phyloP scores from a whole-genome alignment of 176 grass and related monocot genomes.

The Zea mays region DNA sequence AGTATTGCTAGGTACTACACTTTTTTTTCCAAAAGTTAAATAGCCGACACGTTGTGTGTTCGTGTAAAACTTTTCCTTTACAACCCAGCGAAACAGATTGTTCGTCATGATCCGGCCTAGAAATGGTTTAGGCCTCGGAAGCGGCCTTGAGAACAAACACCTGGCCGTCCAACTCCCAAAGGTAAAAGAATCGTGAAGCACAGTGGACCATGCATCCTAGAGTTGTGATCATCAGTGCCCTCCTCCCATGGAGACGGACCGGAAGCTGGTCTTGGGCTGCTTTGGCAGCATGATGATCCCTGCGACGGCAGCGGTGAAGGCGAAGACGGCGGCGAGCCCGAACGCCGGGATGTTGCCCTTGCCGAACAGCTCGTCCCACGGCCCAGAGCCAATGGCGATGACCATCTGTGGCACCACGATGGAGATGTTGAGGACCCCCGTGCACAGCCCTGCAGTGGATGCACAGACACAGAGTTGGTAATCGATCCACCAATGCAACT shows the following conservation, averaged over 20 bases:
- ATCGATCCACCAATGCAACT: too few species aligned
- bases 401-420: constrained; percentile 82
- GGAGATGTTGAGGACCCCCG: constrained; percentile 77
- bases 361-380: constrained; percentile 71
- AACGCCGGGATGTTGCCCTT: constrained; percentile 89
- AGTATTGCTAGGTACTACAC: too few species aligned
- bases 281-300: constrained; percentile 66
- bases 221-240: constrained; percentile 41
- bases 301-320: constrained; percentile 39
- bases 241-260: constrained; percentile 50
- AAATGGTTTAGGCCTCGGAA: too few species aligned
- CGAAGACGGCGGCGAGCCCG: constrained; percentile 57
- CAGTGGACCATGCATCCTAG: too few species aligned
- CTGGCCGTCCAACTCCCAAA: too few species aligned
- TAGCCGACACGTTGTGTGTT: too few species aligned
- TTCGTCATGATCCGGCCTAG: too few species aligned
- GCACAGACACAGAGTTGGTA: not conserved
- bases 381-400: constrained; percentile 61
- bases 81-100: too few species aligned
- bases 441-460: constrained; percentile 54
- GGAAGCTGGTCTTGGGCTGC: constrained; percentile 55
- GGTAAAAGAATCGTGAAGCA: too few species aligned
- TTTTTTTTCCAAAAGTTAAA: too few species aligned
- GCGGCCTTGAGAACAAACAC: too few species aligned
- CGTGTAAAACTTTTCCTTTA: too few species aligned